phyloP scores from a whole-genome alignment of 2,329 filamentous ascomycete species.

The Pseudogymnoascus sp. region DNA sequence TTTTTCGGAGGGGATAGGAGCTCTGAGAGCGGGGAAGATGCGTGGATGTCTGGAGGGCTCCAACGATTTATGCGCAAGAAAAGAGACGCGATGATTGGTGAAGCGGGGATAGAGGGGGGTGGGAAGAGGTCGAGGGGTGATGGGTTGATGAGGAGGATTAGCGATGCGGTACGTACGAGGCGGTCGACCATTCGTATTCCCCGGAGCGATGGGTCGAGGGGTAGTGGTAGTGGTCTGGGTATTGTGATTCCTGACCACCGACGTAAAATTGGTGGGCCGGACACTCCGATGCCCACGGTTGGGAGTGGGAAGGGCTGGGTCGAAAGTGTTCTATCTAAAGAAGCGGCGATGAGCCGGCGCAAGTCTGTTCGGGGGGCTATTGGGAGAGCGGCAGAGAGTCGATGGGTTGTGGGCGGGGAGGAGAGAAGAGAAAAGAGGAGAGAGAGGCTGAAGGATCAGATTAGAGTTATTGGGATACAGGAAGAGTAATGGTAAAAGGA shows the following conservation, averaged over 20 bases:
- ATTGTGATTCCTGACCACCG: conserved; percentile 5
- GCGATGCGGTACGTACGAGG: not conserved
- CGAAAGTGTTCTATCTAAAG: not conserved
- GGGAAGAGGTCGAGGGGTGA: not conserved
- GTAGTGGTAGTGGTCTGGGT: not conserved
- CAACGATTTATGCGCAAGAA: not conserved
- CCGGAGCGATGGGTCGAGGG: not conserved
- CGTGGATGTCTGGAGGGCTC: not conserved
- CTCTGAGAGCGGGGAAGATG: not conserved
- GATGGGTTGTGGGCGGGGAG: not conserved
- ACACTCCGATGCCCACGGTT: not conserved
- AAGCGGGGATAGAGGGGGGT: not conserved
- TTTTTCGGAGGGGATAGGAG: not conserved
- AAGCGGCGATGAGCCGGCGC: not conserved
- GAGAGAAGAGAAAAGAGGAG: not conserved
- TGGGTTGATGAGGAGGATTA: not conserved
- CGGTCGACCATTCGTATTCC: not conserved
- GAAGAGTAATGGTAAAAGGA: not conserved
- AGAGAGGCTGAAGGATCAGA: not conserved
- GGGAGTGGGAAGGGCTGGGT: not conserved
- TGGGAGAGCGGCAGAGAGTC: not conserved
- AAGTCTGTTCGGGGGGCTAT: not conserved
- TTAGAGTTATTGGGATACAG: not conserved
- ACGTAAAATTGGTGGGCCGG: not conserved
- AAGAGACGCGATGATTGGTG: not conserved